Conservation (phyloP, 2,329 filamentous ascomycete species). For the Penicillium sp. region DNA sequence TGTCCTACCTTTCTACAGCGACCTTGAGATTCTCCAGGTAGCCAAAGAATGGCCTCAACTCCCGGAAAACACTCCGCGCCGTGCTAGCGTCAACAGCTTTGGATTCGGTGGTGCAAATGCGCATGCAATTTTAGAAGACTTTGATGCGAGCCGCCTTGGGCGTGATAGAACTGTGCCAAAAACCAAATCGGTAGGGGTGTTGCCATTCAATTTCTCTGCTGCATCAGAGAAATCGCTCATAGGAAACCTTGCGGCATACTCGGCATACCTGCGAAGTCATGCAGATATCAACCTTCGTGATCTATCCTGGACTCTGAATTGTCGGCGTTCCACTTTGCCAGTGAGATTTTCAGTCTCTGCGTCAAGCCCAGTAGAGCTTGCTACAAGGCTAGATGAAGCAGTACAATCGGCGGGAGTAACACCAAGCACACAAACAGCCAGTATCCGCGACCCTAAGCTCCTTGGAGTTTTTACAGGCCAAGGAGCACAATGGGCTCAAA, state of each 20-base stretch:
- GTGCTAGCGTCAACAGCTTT: conserved; percentile 50
- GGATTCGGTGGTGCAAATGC: conserved; percentile 43
- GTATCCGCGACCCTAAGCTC: conserved; percentile 11
- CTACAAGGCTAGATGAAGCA: conserved; percentile 10
- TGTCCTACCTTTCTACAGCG: conserved; percentile 24
- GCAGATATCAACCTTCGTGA: conserved; percentile 8
- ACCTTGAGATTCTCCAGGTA: conserved; percentile 24
- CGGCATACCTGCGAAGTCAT: conserved; percentile 10
- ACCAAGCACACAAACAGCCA: conserved; percentile 5
- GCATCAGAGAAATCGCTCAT: conserved; percentile 19
- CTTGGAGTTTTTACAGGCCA: conserved; percentile 34
- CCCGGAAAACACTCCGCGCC: conserved; percentile 18
- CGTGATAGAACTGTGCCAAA: background rate
- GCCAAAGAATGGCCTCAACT: conserved; percentile 25
- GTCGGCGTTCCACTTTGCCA: conserved; percentile 22
- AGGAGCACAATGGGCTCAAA: conserved; percentile 33
- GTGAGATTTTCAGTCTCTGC: conserved; percentile 16
- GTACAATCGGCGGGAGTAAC: conserved; percentile 2
- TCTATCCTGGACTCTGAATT: conserved; percentile 24
- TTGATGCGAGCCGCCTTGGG: background rate
- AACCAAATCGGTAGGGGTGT: background rate
- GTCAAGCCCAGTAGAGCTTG: conserved; percentile 12
- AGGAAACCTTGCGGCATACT: conserved; percentile 10
- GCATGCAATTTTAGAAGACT: conserved; percentile 41
- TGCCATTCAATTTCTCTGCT: conserved; percentile 26